Conservation (phyloP, 805 yeast species). For the Candida arabinofermentans region DNA sequence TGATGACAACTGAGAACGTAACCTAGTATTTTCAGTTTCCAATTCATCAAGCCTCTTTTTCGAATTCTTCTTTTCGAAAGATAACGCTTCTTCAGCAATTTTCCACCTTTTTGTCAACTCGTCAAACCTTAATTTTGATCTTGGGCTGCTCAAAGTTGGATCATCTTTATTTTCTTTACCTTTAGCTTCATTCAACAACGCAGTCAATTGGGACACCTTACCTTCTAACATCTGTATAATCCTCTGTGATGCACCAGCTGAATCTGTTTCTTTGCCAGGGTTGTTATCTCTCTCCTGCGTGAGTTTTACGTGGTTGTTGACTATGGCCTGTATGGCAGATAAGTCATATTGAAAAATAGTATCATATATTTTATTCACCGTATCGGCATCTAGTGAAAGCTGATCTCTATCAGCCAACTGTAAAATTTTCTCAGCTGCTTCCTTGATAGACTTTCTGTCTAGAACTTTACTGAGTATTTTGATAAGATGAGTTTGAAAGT, state of each 20-base stretch:
- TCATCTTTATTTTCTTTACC: neutral
- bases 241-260: neutral
- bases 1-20: slow-evolving; percentile 17
- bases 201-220: neutral
- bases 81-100: slow-evolving; percentile 65
- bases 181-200: neutral
- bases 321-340: slow-evolving; percentile 57
- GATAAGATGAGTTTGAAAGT: slow-evolving; percentile 47
- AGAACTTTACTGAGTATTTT: slow-evolving; percentile 49
- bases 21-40: slow-evolving; percentile 48
- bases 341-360: slow-evolving; percentile 42
- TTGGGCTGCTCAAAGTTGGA: slow-evolving; percentile 26
- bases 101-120: slow-evolving; percentile 65
- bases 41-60: slow-evolving; percentile 46
- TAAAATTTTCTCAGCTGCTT: slow-evolving; percentile 50
- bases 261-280: neutral
- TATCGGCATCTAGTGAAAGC: slow-evolving; percentile 19
- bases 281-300: slow-evolving; percentile 5
- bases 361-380: slow-evolving; percentile 33
- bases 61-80: slow-evolving; percentile 56
- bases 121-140: slow-evolving; percentile 44
- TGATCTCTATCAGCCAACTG: slow-evolving; percentile 33
- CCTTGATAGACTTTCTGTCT: slow-evolving; percentile 55
- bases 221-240: slow-evolving; percentile 2
- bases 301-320: slow-evolving; percentile 46